Conservation (phyloP, 768 basidiomycete genomes). For the Pleurotus sapidus region DNA sequence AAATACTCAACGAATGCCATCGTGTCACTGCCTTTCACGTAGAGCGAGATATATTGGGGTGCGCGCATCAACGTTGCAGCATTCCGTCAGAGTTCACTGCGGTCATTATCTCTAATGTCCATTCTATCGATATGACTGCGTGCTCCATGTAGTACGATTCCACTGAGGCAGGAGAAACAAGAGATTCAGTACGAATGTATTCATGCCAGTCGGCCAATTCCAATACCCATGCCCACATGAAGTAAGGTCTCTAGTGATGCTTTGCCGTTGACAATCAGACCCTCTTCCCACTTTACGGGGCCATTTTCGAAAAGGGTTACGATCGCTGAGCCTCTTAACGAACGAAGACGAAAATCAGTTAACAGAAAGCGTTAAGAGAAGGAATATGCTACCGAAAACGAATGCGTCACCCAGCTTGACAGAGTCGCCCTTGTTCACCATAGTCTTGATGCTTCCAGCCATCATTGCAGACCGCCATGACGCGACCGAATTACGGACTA, state of each 20-base stretch:
- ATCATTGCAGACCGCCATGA: constrained; percentile 97
- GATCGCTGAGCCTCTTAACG: constrained; percentile 83
- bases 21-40: too few relatives aligned
- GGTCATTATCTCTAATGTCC: too few relatives aligned
- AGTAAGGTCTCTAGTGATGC: constrained; percentile 90
- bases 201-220: constrained; percentile 25
- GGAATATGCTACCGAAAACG: constrained; percentile 73
- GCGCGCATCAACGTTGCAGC: too few relatives aligned
- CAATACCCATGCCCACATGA: constrained; percentile 85
- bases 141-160: neutral
- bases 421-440: constrained; percentile 78
- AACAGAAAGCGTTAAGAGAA: neutral
- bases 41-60: too few relatives aligned
- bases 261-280: constrained; percentile 78
- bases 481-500: constrained; percentile 83
- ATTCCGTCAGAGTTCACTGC: too few relatives aligned
- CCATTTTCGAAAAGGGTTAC: constrained; percentile 89
- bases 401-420: constrained; percentile 88
- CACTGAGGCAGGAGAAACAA: neutral
- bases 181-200: neutral
- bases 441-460: constrained; percentile 88
- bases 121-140: too few relatives aligned
- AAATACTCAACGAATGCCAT: too few relatives aligned
- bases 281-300: constrained; percentile 87
- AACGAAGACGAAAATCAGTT: too few relatives aligned